phyloP scores from a whole-genome alignment of 2,329 filamentous ascomycete genomes.

The Calonectria henricotiae region DNA sequence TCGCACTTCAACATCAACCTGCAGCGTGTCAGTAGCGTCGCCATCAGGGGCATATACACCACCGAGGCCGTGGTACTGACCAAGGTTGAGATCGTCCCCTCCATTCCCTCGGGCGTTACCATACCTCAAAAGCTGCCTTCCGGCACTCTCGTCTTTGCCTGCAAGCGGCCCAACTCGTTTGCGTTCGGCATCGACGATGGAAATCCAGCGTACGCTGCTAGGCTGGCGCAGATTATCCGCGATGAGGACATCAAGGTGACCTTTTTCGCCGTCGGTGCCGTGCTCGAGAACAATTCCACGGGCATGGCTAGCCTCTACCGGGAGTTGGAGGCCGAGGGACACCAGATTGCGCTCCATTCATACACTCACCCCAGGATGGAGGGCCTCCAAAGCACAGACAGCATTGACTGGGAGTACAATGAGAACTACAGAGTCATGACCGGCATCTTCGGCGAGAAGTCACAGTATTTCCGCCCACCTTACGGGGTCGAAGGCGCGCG shows the following conservation, averaged over 20 bases:
- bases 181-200: constrained; percentile 83
- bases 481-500: constrained; percentile 79
- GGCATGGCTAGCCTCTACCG: constrained; percentile 77
- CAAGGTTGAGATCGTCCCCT: constrained; percentile 74
- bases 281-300: constrained; percentile 71
- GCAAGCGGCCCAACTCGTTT: constrained; percentile 79
- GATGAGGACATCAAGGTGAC: constrained; percentile 77
- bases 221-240: constrained; percentile 73
- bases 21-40: constrained; percentile 71
- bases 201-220: constrained; percentile 62
- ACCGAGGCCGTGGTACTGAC: constrained; percentile 67
- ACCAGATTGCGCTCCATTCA: constrained; percentile 80
- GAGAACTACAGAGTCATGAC: constrained; percentile 69
- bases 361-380: constrained; percentile 81
- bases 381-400: constrained; percentile 66
- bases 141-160: constrained; percentile 74
- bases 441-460: constrained; percentile 57
- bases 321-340: constrained; percentile 74
- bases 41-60: constrained; percentile 77
- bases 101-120: constrained; percentile 67
- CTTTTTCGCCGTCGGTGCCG: constrained; percentile 80
- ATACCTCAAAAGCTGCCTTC: constrained; percentile 75
- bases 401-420: constrained; percentile 76
- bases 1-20: constrained; percentile 77
- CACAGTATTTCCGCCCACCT: constrained; percentile 78